A percentile compares a stretch with the other conserved stretches of the same genome.
Evolutionary conservation across 257 asterid genomes (phyloP).

Genomic region (Schizonepeta tenuifolia): DNA sequence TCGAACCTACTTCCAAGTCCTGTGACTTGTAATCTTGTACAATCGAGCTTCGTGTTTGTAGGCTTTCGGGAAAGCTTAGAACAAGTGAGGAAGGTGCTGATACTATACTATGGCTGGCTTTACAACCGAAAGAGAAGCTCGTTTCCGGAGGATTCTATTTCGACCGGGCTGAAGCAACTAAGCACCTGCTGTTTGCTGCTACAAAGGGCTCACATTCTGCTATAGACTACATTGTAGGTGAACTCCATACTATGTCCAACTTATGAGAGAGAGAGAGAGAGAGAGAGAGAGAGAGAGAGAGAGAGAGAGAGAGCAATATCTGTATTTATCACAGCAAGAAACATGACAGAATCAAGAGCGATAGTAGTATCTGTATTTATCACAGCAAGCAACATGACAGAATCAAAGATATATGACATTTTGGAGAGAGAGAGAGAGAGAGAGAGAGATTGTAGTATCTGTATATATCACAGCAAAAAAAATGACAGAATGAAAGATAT

Average conservation of each 20-base stretch:
- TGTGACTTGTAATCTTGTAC: background rate
- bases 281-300: background rate
- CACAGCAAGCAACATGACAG: background rate
- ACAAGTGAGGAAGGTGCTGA: constrained; percentile 91
- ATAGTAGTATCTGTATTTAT: background rate
- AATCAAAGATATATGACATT: background rate
- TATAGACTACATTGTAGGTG: constrained; percentile 58
- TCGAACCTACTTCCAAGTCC: background rate
- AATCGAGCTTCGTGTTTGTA: constrained; percentile 32
- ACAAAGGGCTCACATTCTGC: constrained; percentile 63
- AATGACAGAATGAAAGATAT: background rate
- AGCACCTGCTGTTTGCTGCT: constrained; percentile 73
- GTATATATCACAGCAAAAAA: background rate
- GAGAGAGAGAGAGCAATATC: background rate
- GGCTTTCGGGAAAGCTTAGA: constrained; percentile 80
- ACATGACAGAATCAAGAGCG: constrained; percentile 2
- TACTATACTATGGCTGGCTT: constrained; percentile 79
- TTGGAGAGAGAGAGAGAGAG: background rate
- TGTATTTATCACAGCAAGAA: background rate
- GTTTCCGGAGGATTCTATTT: constrained; percentile 72
- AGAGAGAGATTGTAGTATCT: background rate
- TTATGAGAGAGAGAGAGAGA: constrained; percentile 19
- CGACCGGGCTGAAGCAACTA: constrained; percentile 78
- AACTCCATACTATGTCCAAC: constrained; percentile 50
- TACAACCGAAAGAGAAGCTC: constrained; percentile 84